phyloP scores from a whole-genome alignment of 345 rosid species.

The Psidium guajava region DNA sequence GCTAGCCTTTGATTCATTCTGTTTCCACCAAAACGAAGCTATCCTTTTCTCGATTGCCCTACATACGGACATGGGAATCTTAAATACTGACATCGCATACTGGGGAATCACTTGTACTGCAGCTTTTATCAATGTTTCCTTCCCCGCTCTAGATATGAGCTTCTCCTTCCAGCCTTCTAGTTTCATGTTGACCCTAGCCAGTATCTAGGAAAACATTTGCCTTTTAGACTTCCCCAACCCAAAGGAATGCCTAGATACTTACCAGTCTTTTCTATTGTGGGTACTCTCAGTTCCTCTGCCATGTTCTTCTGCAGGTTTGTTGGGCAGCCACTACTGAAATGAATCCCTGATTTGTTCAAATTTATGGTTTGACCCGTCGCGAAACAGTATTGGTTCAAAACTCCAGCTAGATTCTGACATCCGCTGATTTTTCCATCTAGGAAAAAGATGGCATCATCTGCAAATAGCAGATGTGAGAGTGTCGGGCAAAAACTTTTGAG shows the following conservation, averaged over 20 bases:
- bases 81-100: background rate
- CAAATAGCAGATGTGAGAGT: background rate
- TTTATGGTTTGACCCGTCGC: background rate
- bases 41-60: too few species aligned
- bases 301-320: background rate
- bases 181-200: background rate
- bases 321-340: background rate
- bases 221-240: too few species aligned
- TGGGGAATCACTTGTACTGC: too few species aligned
- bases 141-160: background rate
- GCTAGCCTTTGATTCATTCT: too few species aligned
- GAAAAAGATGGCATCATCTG: background rate
- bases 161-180: background rate
- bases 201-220: background rate
- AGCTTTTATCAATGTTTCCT: background rate
- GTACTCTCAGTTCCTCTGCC: background rate
- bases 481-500: fast-evolving
- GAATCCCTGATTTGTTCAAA: background rate
- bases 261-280: background rate
- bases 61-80: too few species aligned
- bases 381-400: background rate
- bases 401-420: background rate
- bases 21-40: too few species aligned
- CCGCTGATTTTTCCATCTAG: background rate
- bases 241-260: background rate